Evolutionary conservation across 495 filamentous ascomycete species (phyloP).

Genomic region (Xylaria grammica): DNA sequence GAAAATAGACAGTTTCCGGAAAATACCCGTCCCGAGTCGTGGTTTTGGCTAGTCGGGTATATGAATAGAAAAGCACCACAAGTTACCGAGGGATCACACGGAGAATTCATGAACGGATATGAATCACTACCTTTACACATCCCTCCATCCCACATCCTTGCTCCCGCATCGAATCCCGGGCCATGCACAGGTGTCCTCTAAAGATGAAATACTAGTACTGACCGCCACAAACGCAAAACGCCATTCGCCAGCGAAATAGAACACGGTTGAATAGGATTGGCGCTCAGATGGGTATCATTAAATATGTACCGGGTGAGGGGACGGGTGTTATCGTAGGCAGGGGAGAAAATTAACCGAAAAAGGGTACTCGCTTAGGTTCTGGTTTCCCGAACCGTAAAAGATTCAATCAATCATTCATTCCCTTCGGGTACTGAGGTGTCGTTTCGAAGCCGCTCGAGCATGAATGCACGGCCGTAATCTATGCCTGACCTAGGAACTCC

Average conservation of each 20-base stretch:
- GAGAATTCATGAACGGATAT: too few relatives aligned
- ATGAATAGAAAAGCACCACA: too few relatives aligned
- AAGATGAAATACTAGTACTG: too few relatives aligned
- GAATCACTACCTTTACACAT: too few relatives aligned
- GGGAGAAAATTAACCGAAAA: background rate
- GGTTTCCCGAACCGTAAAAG: background rate
- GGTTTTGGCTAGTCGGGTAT: too few relatives aligned
- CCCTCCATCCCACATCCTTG: too few relatives aligned
- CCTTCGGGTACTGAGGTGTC: background rate
- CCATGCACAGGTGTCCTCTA: too few relatives aligned
- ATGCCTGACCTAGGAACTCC: constrained; percentile 18
- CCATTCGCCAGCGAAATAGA: background rate
- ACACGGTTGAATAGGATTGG: background rate
- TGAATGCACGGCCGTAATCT: constrained; percentile 12
- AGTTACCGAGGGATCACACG: too few relatives aligned
- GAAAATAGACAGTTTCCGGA: too few relatives aligned
- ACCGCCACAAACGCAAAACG: background rate
- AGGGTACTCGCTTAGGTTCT: background rate
- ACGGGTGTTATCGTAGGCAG: background rate
- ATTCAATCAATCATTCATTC: background rate
- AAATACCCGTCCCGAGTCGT: too few relatives aligned
- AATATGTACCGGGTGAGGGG: background rate
- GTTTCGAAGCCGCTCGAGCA: too few relatives aligned
- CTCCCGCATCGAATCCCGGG: too few relatives aligned
- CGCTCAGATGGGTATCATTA: constrained; percentile 8